These are phyloP conservation scores for Lentinula aciculospora DNA, from an alignment of 768 basidiomycete species.

Conservation along the genomic window DNA sequence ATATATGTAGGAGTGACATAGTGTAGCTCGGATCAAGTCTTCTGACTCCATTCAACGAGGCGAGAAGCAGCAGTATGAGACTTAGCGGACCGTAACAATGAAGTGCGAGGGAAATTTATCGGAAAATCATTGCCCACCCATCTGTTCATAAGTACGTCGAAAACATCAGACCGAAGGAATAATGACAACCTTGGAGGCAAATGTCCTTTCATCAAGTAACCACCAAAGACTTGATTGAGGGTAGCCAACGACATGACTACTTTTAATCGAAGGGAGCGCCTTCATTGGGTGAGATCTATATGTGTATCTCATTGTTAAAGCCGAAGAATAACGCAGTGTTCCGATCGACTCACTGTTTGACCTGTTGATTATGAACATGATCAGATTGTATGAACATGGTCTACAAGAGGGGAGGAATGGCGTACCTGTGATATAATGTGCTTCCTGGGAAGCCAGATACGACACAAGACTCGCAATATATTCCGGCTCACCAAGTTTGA, in stretches of 20 bases:
- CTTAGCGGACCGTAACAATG: not conserved
- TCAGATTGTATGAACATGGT: not conserved
- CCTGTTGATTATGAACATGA: not conserved
- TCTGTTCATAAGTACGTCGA: too few species aligned
- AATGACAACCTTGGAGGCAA: too few species aligned
- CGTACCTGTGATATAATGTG: conserved; percentile 17
- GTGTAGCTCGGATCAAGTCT: not conserved
- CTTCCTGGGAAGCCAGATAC: conserved; percentile 21
- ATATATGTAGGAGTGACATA: too few species aligned
- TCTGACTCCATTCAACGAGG: not conserved
- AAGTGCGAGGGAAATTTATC: not conserved
- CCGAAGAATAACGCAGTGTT: not conserved
- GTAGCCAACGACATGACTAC: not conserved
- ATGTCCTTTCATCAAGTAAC: too few species aligned
- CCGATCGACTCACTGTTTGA: not conserved
- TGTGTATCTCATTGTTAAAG: not conserved
- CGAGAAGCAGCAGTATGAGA: not conserved
- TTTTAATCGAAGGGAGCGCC: not conserved
- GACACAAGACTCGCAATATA: conserved; percentile 20
- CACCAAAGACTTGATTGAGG: too few species aligned
- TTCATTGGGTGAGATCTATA: not conserved
- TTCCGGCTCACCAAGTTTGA: conserved; percentile 13
- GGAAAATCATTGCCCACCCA: not conserved
- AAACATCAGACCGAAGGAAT: not conserved
- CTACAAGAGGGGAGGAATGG: not conserved